Base-by-base conservation (phyloP, 2,329 filamentous ascomycete genomes). In the Pseudocercospora macadamiae region DNA sequence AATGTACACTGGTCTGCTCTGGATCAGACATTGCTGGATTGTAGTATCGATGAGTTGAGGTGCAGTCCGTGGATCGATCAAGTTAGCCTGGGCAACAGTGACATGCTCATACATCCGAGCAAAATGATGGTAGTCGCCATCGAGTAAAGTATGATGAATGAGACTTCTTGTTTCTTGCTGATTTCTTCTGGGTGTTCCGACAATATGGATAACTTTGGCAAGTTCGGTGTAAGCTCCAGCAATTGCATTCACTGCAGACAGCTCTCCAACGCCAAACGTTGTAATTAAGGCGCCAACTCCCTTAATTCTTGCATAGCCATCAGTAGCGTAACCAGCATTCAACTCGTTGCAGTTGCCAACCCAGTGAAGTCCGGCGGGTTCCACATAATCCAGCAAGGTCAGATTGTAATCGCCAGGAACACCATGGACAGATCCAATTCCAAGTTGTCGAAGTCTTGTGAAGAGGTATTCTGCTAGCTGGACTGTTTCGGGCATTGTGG, bases 341-440 rank as follows among this genome's bases (percentile, higher is more conserved):
- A 86, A 77, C 70, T 86, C 84, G 71, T 86, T 86, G 70, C 79
- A 81, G 68, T 85, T 86, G 62, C 84, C 84, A 3, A 85, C 81
- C 84, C 84, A 86, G 45, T 78, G 71, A 19, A 86, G 73, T 12
- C 78, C 83, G 49, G 73, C 75, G 56, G 82, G 82, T 21, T 80
- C 75, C 16, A 86, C 71, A 66, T 85, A 85, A 70, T 86, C 84
- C 55, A 86, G 75, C 23, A 82, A 80, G 8, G 77, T 77, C 25
- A 70, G 72, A 53, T 78, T 77, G 69, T 76, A 76, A 76, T 78
- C 76, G 64, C 81, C 82, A 23, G 82, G 82, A 16, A 83, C 74
- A 28, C 82, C 82, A 67, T 83, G 80, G 54, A 57, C 32, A 8
- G 60, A 37, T 21, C 39, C 49, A 32, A 55, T 49, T 18, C 54